Conservation (phyloP, 495 filamentous ascomycete genomes). For the Aspergillus asperescens region DNA sequence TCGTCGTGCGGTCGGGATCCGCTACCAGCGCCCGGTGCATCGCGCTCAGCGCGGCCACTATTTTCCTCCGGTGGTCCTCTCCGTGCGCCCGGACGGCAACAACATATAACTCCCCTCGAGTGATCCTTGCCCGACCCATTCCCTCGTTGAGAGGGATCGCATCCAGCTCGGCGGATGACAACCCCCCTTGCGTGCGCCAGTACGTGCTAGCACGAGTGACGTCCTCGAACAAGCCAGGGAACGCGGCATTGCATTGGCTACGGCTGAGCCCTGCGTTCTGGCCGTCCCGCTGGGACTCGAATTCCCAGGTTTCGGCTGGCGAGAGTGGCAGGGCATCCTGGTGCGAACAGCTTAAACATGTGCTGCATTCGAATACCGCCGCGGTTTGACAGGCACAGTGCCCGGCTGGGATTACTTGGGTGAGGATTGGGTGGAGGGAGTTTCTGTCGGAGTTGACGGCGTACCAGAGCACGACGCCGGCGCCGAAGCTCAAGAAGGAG, state of each 20-base stretch:
- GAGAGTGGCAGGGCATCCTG: slow-evolving; percentile 12
- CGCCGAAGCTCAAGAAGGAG: slow-evolving; percentile 14
- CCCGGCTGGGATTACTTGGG: slow-evolving; percentile 37
- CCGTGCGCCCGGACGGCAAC: slow-evolving; percentile 30
- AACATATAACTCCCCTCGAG: slow-evolving; percentile 34
- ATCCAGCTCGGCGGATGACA: slow-evolving; percentile 31
- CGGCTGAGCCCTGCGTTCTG: slow-evolving; percentile 32
- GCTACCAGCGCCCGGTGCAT: slow-evolving; percentile 43
- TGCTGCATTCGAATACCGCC: slow-evolving; percentile 39
- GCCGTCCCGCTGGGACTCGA: slow-evolving; percentile 31
- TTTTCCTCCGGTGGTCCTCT: slow-evolving; percentile 42
- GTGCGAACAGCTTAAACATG: slow-evolving; percentile 33
- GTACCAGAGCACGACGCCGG: slow-evolving; percentile 33
- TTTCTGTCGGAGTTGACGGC: slow-evolving; percentile 37
- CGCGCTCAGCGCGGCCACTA: slow-evolving; percentile 40
- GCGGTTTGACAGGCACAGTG: slow-evolving; percentile 40
- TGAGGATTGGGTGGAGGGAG: slow-evolving; percentile 35
- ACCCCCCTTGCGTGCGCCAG: slow-evolving; percentile 26
- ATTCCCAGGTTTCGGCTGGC: slow-evolving; percentile 28
- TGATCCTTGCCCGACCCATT: slow-evolving; percentile 35
- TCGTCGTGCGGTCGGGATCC: slow-evolving; percentile 35
- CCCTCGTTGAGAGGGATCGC: slow-evolving; percentile 25
- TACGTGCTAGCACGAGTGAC: slow-evolving; percentile 31
- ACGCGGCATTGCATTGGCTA: slow-evolving; percentile 38
- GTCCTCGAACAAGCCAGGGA: slow-evolving; percentile 46